These are phyloP conservation scores for Paspalum notatum DNA, from an alignment of 176 grass and related monocot genomes.

Conservation along the genomic window DNA sequence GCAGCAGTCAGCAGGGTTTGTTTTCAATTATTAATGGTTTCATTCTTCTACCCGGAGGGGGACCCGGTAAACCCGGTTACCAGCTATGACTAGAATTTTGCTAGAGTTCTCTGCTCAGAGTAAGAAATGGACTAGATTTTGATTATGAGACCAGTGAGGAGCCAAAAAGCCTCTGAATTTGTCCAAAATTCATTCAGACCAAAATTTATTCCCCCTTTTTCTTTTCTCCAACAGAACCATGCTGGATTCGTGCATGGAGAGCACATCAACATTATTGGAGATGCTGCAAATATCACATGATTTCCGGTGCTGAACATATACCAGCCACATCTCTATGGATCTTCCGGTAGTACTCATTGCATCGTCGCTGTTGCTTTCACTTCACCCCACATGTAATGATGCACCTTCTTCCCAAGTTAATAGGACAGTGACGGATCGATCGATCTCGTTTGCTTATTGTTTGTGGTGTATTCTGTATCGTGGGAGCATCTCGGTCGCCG, in stretches of 20 bases:
- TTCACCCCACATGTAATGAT: conserved; percentile 19
- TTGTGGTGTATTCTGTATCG: not conserved
- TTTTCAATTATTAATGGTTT: no score
- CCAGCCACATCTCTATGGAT: conserved; percentile 4
- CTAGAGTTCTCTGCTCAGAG: not conserved
- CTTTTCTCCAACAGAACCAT: not conserved
- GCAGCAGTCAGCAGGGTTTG: not conserved
- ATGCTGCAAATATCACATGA: not conserved
- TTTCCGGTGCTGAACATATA: not conserved
- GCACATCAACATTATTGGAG: not conserved
- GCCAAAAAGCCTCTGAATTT: not conserved
- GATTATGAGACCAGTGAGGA: not conserved
- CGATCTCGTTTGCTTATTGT: not conserved
- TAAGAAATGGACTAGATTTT: no score
- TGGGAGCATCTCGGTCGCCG: conserved; percentile 36
- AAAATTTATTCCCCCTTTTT: not conserved
- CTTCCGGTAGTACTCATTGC: not conserved
- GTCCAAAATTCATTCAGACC: not conserved
- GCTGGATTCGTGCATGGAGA: not conserved
- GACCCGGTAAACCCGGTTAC: not conserved
- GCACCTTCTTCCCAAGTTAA: conserved; percentile 29
- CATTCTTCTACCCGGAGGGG: not conserved
- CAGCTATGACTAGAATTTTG: not conserved
- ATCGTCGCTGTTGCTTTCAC: not conserved
- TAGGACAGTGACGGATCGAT: not conserved